Conservation (phyloP, 2,329 filamentous ascomycete species). For the Endothia cerciana region DNA sequence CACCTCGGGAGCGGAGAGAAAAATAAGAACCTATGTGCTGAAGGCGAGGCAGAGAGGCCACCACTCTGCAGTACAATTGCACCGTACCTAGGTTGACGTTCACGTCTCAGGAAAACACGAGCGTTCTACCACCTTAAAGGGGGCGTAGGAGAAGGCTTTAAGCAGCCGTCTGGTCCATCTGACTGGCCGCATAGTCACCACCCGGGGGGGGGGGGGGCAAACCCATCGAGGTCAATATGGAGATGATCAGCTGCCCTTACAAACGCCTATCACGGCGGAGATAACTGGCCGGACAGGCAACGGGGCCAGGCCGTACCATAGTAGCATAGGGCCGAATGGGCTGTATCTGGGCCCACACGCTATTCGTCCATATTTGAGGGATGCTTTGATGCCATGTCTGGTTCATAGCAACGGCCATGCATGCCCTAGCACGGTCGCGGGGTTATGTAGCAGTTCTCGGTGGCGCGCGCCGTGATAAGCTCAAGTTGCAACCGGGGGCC, state of each 20-base stretch:
- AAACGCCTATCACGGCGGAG: constrained; percentile 8
- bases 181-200: not conserved
- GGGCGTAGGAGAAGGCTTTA: not conserved
- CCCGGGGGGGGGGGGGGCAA: not conserved
- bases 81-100: not conserved
- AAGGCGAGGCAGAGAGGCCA: not conserved
- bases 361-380: not conserved
- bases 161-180: not conserved
- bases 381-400: not conserved
- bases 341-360: not conserved
- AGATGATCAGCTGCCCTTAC: not conserved
- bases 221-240: not conserved
- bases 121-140: not conserved
- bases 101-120: not conserved
- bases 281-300: constrained; percentile 5
- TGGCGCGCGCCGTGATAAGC: not conserved
- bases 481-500: not conserved
- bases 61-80: not conserved
- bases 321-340: not conserved
- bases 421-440: not conserved
- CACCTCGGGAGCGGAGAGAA: not conserved
- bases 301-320: not conserved
- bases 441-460: not conserved
- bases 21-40: not conserved
- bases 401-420: not conserved